Conservation (phyloP, 495 filamentous ascomycete genomes). For the Gamarada debralockiae region DNA sequence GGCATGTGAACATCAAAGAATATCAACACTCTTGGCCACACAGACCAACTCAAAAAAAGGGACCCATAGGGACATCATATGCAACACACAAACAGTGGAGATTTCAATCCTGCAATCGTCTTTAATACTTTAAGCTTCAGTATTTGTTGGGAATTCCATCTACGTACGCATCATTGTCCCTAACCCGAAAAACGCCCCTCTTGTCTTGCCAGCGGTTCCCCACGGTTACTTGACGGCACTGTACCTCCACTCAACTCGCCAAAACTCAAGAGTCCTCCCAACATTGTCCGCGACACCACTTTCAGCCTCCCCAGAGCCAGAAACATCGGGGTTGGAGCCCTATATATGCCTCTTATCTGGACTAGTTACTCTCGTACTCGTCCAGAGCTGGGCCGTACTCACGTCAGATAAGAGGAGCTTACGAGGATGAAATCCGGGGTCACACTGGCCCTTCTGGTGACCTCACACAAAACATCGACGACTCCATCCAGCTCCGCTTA, state of each 20-base stretch:
- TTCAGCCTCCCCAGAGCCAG: too few relatives aligned
- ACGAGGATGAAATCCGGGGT: conserved; percentile 6
- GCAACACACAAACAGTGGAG: too few relatives aligned
- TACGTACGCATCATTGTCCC: too few relatives aligned
- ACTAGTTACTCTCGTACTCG: not conserved
- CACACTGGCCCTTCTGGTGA: not conserved
- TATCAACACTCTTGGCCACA: too few relatives aligned
- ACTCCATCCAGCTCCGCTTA: not conserved
- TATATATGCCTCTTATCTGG: not conserved
- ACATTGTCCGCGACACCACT: too few relatives aligned
- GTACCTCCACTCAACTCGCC: not conserved
- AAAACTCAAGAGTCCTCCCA: not conserved
- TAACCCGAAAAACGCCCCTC: not conserved
- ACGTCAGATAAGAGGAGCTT: not conserved
- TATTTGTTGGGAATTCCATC: not conserved
- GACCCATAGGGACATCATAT: not conserved
- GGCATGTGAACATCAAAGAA: too few relatives aligned
- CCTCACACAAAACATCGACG: conserved; percentile 1
- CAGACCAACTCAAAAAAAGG: too few relatives aligned
- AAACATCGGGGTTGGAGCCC: too few relatives aligned
- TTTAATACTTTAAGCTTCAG: too few relatives aligned
- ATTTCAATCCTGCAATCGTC: too few relatives aligned
- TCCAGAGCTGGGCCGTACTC: not conserved
- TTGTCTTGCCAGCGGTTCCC: not conserved
- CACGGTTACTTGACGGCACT: not conserved